phyloP scores from a whole-genome alignment of 768 basidiomycete genomes.

The Lactarius tabidus region DNA sequence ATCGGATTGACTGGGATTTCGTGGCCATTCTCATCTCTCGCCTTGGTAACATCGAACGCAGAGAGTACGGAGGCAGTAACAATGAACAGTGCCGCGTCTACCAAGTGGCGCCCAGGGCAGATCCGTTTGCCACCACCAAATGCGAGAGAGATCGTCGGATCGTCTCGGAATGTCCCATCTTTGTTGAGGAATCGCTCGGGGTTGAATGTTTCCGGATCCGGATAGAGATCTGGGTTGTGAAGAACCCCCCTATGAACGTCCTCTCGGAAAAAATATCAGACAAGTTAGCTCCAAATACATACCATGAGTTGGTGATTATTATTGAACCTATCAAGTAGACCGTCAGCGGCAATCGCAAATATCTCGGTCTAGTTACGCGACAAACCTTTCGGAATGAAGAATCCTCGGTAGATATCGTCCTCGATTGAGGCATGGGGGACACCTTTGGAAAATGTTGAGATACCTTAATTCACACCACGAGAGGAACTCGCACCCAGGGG shows the following conservation, averaged over 20 bases:
- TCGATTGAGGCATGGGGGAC: background rate
- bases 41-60: background rate
- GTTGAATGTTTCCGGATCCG: constrained; percentile 1
- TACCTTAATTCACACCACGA: constrained; percentile 7
- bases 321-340: background rate
- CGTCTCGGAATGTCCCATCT: background rate
- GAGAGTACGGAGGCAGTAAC: constrained; percentile 1
- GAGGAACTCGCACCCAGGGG: background rate
- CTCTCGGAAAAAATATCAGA: background rate
- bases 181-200: background rate
- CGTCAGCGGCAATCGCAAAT: background rate
- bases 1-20: background rate
- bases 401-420: background rate
- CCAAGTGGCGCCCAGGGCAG: constrained; percentile 23
- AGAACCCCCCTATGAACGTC: too few relatives aligned
- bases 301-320: background rate
- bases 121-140: constrained; percentile 26
- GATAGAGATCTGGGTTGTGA: background rate
- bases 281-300: background rate
- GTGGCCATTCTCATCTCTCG: background rate
- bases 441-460: background rate
- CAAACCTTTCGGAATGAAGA: constrained; percentile 14
- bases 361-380: background rate
- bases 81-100: constrained; percentile 10
- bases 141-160: background rate